phyloP scores from a whole-genome alignment of 345 rosid genomes.

The Camelina hispida region DNA sequence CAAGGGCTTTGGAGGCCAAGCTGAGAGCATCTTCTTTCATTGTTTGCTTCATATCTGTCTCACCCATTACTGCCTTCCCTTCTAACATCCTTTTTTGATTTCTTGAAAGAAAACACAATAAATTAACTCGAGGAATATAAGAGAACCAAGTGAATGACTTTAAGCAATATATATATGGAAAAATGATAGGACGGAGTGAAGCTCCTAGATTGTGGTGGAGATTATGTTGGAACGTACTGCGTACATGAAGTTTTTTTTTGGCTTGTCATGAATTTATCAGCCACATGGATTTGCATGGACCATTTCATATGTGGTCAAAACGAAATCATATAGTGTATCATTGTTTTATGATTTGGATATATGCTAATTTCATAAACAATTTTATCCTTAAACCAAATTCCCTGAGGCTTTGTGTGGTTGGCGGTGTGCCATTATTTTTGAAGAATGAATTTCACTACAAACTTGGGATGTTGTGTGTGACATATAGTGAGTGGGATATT shows the following conservation, averaged over 20 bases:
- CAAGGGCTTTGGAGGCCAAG: slow-evolving; percentile 80
- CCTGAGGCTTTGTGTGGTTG: too few species aligned
- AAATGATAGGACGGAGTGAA: slow-evolving; percentile 33
- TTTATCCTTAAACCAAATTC: not conserved
- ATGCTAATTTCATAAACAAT: not conserved
- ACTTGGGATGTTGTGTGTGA: slow-evolving; percentile 8
- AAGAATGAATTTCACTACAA: too few species aligned
- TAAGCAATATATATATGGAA: not conserved
- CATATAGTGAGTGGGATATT: not conserved
- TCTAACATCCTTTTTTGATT: slow-evolving; percentile 58
- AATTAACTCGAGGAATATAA: not conserved
- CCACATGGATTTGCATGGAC: slow-evolving; percentile 35
- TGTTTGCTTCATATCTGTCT: slow-evolving; percentile 79
- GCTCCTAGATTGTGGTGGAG: slow-evolving; percentile 42
- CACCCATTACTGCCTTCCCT: slow-evolving; percentile 82
- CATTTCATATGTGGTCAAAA: slow-evolving; percentile 30
- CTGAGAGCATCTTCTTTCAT: slow-evolving; percentile 78
- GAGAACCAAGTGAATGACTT: slow-evolving; percentile 26
- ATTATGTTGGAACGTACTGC: slow-evolving; percentile 32
- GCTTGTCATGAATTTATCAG: slow-evolving; percentile 29
- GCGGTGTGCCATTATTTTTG: not conserved
- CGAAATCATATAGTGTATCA: slow-evolving; percentile 10
- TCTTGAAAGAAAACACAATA: not conserved
- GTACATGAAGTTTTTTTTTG: slow-evolving; percentile 25
- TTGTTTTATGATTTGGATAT: not conserved